Evolutionary conservation across 345 rosid genomes (phyloP).

Genomic region (Mallotus nudiflorus): DNA sequence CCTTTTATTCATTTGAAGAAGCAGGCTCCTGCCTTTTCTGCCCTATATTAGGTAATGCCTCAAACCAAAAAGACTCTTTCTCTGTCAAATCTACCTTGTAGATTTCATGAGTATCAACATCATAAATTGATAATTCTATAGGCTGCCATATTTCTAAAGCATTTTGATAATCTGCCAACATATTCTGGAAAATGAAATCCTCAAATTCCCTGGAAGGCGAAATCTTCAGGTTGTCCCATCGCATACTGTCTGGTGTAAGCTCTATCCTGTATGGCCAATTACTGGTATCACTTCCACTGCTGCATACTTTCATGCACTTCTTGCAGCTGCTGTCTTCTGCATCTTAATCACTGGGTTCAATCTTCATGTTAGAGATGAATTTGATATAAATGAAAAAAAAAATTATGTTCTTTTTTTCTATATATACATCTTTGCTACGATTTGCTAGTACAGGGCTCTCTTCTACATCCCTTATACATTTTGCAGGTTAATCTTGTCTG

Average conservation of each 20-base stretch:
- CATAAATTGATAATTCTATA: slow-evolving; percentile 18
- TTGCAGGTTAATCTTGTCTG: background rate
- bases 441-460: background rate
- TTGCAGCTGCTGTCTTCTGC: slow-evolving; percentile 5
- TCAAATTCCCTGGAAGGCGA: slow-evolving; percentile 27
- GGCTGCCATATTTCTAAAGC: slow-evolving; percentile 17
- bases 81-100: slow-evolving; percentile 25
- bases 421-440: background rate
- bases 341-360: background rate
- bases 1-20: background rate
- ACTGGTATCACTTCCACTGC: background rate
- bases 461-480: background rate
- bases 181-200: slow-evolving; percentile 22
- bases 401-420: too few species aligned
- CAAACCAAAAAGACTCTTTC: slow-evolving; percentile 39
- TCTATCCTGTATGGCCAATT: slow-evolving; percentile 29
- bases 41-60: slow-evolving; percentile 33
- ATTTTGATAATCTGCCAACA: slow-evolving; percentile 12
- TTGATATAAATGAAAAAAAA: background rate
- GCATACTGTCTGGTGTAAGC: slow-evolving; percentile 30
- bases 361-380: background rate
- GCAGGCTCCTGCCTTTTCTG: background rate
- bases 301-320: background rate
- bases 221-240: slow-evolving; percentile 41
- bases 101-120: slow-evolving; percentile 25